Evolutionary conservation across 768 basidiomycete species (phyloP), one percentile per base, ranked within the genome.

Genomic region (Lyophyllum decastes): DNA sequence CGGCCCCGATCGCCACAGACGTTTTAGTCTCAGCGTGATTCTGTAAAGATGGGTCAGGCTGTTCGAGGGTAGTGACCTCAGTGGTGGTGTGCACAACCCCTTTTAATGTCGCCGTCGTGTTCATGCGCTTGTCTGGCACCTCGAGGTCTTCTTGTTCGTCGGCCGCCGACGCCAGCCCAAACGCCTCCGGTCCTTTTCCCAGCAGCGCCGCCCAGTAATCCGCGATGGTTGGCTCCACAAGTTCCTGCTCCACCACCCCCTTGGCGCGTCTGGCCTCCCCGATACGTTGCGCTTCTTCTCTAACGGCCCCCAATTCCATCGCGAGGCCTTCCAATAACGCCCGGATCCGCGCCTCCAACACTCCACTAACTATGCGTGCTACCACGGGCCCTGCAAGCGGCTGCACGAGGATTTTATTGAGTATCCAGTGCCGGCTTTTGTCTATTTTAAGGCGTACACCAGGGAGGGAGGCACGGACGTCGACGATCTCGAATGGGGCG

Each of bases 361-460:
- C 58, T 5, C 52, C 54, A 53, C 68, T 63, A 43, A 72, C 59
- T 34, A 74, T 47, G 10, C 64, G 56, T 3, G 66, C 61, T 10
- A 76, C 68, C 0, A 69, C 38, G 0, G 76, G 72, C 5, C 71
- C 71, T 0, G 72, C 71, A 19, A 77, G 66, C 0, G 72, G 75
- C 54, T 77, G 71, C 19, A 77, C 57, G 6, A 75, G 45, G 9
- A 72, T 45, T 24, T 72, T 77, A 60, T 77, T 77, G 21, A 77
- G 50, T 35, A 77, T 68, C 74, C 74, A 77, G 49, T 78, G 76
- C 49, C 70, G 66, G 59, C 74, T 76, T 52, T 72, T 53, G 27
- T 70, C 65, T 41, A 79, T 65, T 45, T 58, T 58, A 51, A 77
- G 71, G 4, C 61, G 58, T 7, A 76, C 64, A 6, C 71, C 72